Evolutionary conservation across 2,329 filamentous ascomycete species (phyloP), one percentile per base, ranked within the genome.

Genomic region (Pseudocercospora macadamiae): DNA sequence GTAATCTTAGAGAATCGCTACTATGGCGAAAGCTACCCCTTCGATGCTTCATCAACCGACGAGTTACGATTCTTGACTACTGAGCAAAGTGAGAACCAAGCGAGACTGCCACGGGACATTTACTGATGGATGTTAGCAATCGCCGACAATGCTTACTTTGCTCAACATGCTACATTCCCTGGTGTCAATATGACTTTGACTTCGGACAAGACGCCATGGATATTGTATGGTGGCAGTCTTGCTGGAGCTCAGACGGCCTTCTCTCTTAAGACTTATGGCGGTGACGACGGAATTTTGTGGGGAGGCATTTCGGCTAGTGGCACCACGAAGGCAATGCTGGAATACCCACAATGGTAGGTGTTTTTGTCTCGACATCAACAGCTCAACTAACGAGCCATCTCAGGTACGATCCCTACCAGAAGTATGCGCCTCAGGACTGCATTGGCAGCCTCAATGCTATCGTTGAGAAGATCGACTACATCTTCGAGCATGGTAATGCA

Each of bases 241-340:
- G 77, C 77, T 3, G 77, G 77, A 26, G 76, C 73, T 1, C 74
- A 78, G 55, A 76, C 74, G 10, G 76, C 77, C 9, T 80, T 80
- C 60, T 77, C 79, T 0, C 62, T 82, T 51, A 80, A 80, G 60
- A 70, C 71, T 2, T 79, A 82, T 60, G 75, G 90, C 0, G 42
- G 42, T 14, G 42, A 45, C 25, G 21, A 45, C 14, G 86, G 92
- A 16, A 76, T 88, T 3, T 93, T 89, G 73, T 93, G 84, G 82
- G 91, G 83, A 53, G 85, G 87, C 5, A 92, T 96, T 49, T 87
- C 0, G 91, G 89, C 77, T 0, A 93, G 89, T 0, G 91, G 89
- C 0, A 90, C 93, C 1, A 89, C 89, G 0, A 83, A 84, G 59
- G 89, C 89, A 3, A 88, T 93, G 55, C 85, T 85, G 62, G 89